Percentiles rank a stretch among this genome's conserved stretches.
Conservation (phyloP, 2,329 filamentous ascomycete species). For the Fusarium veterinarium region DNA sequence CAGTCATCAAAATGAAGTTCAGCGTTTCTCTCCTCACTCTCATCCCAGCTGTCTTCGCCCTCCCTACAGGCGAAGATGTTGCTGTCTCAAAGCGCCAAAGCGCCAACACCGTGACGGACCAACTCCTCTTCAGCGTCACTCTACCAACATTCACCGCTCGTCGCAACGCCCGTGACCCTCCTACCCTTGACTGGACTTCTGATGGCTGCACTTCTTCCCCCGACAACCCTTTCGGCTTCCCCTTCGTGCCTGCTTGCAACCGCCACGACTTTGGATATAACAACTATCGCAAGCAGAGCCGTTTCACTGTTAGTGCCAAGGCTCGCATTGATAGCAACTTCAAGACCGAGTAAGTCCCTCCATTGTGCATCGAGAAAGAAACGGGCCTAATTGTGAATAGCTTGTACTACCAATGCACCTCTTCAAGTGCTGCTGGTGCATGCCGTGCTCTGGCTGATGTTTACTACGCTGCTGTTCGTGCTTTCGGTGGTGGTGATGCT, state of each 20-base stretch:
- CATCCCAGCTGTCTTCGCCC: constrained; percentile 39
- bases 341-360: constrained; percentile 51
- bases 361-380: too few species aligned
- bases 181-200: constrained; percentile 54
- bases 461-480: constrained; percentile 54
- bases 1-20: constrained; percentile 49
- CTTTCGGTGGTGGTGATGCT: constrained; percentile 51
- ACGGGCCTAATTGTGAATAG: constrained; percentile 24
- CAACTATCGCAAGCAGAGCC: constrained; percentile 62
- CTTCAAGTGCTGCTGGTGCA: constrained; percentile 23
- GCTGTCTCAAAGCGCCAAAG: constrained; percentile 38
- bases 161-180: constrained; percentile 54
- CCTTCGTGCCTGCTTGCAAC: constrained; percentile 58
- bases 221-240: constrained; percentile 58
- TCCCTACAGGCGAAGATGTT: constrained; percentile 27
- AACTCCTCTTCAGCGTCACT: constrained; percentile 57
- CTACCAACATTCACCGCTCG: constrained; percentile 56
- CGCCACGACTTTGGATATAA: constrained; percentile 69
- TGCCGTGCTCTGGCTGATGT: constrained; percentile 54
- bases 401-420: constrained; percentile 52
- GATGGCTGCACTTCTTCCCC: constrained; percentile 57
- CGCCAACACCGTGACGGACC: constrained; percentile 54
- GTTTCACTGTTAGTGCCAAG: constrained; percentile 58
- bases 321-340: constrained; percentile 63
- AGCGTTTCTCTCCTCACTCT: constrained; percentile 37